Evolutionary conservation across 371 early-diverging fungal species (phyloP), one percentile per base, ranked within the genome.

Genomic region (Mycotypha africana): DNA sequence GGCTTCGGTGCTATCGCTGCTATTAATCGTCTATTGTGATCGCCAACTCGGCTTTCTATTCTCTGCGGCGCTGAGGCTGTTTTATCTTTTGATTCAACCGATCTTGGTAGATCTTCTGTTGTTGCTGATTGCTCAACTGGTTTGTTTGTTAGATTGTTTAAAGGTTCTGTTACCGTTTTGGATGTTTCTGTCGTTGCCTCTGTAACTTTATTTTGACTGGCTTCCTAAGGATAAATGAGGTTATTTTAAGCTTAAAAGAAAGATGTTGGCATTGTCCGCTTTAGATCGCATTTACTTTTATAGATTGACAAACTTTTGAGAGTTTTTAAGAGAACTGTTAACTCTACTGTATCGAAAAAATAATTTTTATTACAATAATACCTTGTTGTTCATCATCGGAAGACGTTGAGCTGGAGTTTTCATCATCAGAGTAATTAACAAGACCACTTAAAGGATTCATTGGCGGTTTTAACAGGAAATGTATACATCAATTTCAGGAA

Each of bases 341-440:
- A n/a, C n/a, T n/a, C n/a, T n/a, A n/a, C n/a, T n/a, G n/a, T n/a
- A n/a, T n/a, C n/a, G n/a, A n/a, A n/a, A n/a, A n/a, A n/a, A n/a
- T n/a, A n/a, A n/a, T n/a, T n/a, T n/a, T n/a, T n/a, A n/a, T n/a
- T 8, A 28, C 6, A 8, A 28, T 6, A 12, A 11, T 36, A 56
- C 51, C 47, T 52, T 43, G 38, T 31, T 38, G 51, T 42, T 62
- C 62, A 15, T 49, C 62, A n/a, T 39, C 37, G 11, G 51, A 51
- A 8, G 56, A 53, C n/a, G n/a, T n/a, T 34, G 58, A 28, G 30
- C 8, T 50, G 11, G 56, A 54, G 0, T 49, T 55, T 24, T 65
- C 64, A 19, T 59, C 65, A 30, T 60, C 65, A 40, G 65, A 65
- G 26, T 65, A 65, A 36, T 65, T 60, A 3, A 60, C 65, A 37